phyloP scores from a whole-genome alignment of 2,329 filamentous ascomycete genomes.

The Claviceps spartinae region DNA sequence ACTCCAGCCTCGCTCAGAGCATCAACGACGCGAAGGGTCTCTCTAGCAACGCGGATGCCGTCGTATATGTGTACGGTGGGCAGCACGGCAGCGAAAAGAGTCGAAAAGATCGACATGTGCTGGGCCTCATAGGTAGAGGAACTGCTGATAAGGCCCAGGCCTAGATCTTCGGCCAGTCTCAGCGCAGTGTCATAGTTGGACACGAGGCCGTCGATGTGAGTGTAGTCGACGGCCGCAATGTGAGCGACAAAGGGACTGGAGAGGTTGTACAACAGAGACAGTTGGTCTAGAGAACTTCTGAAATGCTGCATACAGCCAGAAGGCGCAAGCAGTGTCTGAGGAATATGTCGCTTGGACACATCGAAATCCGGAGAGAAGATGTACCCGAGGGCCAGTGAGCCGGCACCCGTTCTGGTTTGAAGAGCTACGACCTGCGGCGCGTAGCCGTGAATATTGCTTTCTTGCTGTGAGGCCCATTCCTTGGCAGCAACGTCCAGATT shows the following conservation, averaged over 20 bases:
- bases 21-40: slow-evolving; percentile 72
- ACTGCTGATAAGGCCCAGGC: slow-evolving; percentile 73
- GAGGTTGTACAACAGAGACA: slow-evolving; percentile 80
- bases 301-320: slow-evolving; percentile 71
- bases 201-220: slow-evolving; percentile 54
- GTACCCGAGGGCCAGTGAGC: slow-evolving; percentile 84
- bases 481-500: slow-evolving; percentile 75
- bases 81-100: slow-evolving; percentile 60
- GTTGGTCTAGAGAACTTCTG: slow-evolving; percentile 75
- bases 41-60: slow-evolving; percentile 67
- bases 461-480: slow-evolving; percentile 56
- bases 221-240: slow-evolving; percentile 81
- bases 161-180: slow-evolving; percentile 75
- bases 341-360: slow-evolving; percentile 75
- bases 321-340: slow-evolving; percentile 80
- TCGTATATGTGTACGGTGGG: slow-evolving; percentile 86
- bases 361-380: slow-evolving; percentile 97
- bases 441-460: slow-evolving; percentile 73
- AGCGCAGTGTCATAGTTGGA: slow-evolving; percentile 77
- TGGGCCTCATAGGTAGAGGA: slow-evolving; percentile 82
- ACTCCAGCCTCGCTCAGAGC: slow-evolving; percentile 61
- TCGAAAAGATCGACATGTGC: slow-evolving; percentile 87
- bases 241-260: slow-evolving; percentile 90
- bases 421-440: slow-evolving; percentile 64
- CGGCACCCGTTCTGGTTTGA: slow-evolving; percentile 80